phyloP scores from a whole-genome alignment of 2,329 filamentous ascomycete genomes.

The Coniochaeta prunicola region DNA sequence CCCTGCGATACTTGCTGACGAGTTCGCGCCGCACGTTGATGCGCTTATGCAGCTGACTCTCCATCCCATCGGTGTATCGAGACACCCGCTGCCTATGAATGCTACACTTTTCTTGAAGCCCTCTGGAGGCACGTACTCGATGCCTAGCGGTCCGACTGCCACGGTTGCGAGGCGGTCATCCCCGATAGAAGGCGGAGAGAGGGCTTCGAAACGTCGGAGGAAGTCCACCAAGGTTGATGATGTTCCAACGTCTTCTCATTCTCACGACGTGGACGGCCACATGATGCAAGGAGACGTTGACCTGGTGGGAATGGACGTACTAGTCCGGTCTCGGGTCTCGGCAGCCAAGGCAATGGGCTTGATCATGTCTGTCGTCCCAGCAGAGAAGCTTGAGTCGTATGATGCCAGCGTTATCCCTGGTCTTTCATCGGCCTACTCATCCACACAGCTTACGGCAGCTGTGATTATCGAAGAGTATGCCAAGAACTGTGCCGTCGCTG shows the following conservation, averaged over 20 bases:
- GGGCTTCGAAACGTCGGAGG: constrained; percentile 67
- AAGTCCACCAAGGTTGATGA: constrained; percentile 82
- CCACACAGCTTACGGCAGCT: constrained; percentile 76
- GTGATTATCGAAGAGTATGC: constrained; percentile 88
- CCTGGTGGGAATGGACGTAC: constrained; percentile 79
- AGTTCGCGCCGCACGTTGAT: constrained; percentile 69
- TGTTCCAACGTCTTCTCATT: constrained; percentile 50
- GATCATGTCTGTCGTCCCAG: constrained; percentile 71
- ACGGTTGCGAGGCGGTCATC: constrained; percentile 37
- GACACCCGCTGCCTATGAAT: constrained; percentile 90
- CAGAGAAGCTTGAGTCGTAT: constrained; percentile 53
- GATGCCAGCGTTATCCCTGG: constrained; percentile 58
- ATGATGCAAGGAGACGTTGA: constrained; percentile 98
- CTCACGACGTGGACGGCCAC: constrained; percentile 93
- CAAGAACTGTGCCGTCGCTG: constrained; percentile 40
- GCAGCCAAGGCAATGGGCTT: constrained; percentile 81
- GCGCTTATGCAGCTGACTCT: constrained; percentile 79
- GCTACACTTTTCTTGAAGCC: constrained; percentile 83
- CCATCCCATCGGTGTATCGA: constrained; percentile 85
- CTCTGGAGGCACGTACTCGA: constrained; percentile 75
- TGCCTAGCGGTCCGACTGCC: constrained; percentile 31
- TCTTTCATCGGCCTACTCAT: constrained; percentile 68
- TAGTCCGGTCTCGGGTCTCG: constrained; percentile 83
- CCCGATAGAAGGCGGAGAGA: constrained; percentile 48
- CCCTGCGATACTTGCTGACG: constrained; percentile 57